Base-by-base conservation (phyloP, 805 yeast genomes). In the Candida vartiovaarae region DNA sequence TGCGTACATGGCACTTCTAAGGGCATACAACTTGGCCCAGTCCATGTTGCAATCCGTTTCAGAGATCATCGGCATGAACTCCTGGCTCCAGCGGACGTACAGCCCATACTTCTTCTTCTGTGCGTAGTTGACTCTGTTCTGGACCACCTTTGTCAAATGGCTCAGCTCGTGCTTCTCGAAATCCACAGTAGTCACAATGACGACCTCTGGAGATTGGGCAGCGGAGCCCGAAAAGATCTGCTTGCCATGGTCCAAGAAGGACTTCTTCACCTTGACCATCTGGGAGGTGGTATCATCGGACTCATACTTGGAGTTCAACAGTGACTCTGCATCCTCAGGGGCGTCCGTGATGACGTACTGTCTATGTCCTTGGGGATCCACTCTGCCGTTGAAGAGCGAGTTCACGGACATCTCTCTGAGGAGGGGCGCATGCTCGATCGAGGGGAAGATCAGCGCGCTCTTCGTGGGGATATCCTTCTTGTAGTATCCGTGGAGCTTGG, bases 1-100 rank as follows among this genome's bases (percentile, higher is more conserved):
- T 0, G 95, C 93, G 61, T 76, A 78, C 82, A 91, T 80, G n/a
- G 98, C 97, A 36, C 90, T 93, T 48, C 95, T 74, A 59, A 87
- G 61, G 34, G 81, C 61, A 44, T 76, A 74, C 28, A 82, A 56
- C 50, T 81, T 77, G 30, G 78, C 74, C 93, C 95, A 85, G 28
- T 70, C 65, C 44, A 67, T 66, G 51, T 78, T 63, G 49, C 65
- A 62, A 46, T 67, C 63, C 53, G 71, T 62, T 32, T 71, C 70
- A 1, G 45, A 36, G 44, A 82, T 54, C 11, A 72, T 53, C 6
- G 91, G 90, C 15, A 76, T 57, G 63, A 86, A 90, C 60, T 93
- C 97, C 62, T 87, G 90, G 31, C 74, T 62, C 86, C 91, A 89
- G 47, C 96, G 75, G 25, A 85, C 77, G 56, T 88, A 91, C 27